Evolutionary conservation across 345 rosid genomes (phyloP), one percentile per base, ranked within the genome.

Genomic region (Punica granatum): DNA sequence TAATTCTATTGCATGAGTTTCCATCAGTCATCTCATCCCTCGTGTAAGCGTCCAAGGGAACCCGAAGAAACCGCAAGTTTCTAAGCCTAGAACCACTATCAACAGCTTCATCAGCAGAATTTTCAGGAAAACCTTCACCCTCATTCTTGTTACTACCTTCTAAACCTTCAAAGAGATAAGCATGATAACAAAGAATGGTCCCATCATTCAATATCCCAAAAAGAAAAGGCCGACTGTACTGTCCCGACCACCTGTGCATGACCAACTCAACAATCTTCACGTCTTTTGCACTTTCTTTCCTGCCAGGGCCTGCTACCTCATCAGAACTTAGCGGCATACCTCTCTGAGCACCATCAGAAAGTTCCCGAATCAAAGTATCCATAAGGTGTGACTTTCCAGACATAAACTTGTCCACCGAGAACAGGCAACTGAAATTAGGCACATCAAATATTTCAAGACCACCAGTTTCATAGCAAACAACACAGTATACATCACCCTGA

Each of bases 241-340:
- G 80, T 73, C 90, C 96, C 33, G 88, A 79, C 98, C 98, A 94
- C 81, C 96, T 88, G 74, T 89, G 86, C 98, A 94, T 94, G 71
- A 88, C 87, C 76, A 94, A 77, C 79, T 91, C 99, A 75, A 88
- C 84, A 65, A 91, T 86, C 79, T 83, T 89, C 78, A 86, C 74
- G 65, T 78, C 82, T 65, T 76, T 80, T 61, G 51, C 70, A 80
- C 73, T 85, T 70, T 86, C 97, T 74, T 89, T 90, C 80, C 84
- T 85, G 67, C 80, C 86, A 67, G 78, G 83, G 73, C 81, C 78
- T 70, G 80, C 77, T 44, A 72, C 64, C 54, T 82, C 85, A 68
- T 86, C 87, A 28, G 83, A 76, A 72, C 64, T 78, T 75, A 48
- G 79, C 68, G 74, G 75, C 69, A 71, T 68, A 51, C 56, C 78